Evolutionary conservation across 768 basidiomycete genomes (phyloP), one percentile per base, ranked within the genome.

Genomic region (Auricularia sp.): DNA sequence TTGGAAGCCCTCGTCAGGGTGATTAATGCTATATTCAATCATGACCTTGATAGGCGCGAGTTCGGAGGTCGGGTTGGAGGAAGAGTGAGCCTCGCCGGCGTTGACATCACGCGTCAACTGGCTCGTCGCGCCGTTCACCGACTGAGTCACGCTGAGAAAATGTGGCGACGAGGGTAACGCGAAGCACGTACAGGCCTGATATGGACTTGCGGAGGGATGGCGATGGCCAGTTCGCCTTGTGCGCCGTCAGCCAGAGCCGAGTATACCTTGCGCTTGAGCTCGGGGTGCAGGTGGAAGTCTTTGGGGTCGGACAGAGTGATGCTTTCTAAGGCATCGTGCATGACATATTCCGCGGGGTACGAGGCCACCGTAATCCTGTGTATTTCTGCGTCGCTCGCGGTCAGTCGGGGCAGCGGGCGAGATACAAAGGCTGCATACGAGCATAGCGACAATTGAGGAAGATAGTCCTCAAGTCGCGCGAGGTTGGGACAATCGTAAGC

Each of bases 201-300:
- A 61, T 83, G 78, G 18, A 88, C 86, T 65, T 88, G 88, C 69
- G 79, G 80, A 8, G 91, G 91, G 66, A 98, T 85, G 11, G 87
- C 84, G 69, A 99, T 92, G 4, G 93, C 92, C 36, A 99, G 73
- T 75, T 98, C 97, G 65, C 96, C 97, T 73, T 98, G 93, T 68
- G 96, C 93, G 53, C 86, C 83, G 71, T 98, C 97, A 66, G 92
- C 85, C 62, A 94, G 79, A 0, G 96, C 92, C 0, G 92, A 84
- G 77, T 94, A 98, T 47, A 97, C 75, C 76, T 87, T 89, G 65
- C 97, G 83, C 80, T 97, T 98, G 65, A 95, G 80, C 72, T 97
- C 97, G 5, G 93, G 91, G 76, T 96, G 93, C 63, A 84, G 83
- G 71, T 94, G 91, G 65, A 90, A 87, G 73, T 97, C 92, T 68